Conservation (phyloP, 2,329 filamentous ascomycete species). For the Sclerotinia sclerotiorum region DNA sequence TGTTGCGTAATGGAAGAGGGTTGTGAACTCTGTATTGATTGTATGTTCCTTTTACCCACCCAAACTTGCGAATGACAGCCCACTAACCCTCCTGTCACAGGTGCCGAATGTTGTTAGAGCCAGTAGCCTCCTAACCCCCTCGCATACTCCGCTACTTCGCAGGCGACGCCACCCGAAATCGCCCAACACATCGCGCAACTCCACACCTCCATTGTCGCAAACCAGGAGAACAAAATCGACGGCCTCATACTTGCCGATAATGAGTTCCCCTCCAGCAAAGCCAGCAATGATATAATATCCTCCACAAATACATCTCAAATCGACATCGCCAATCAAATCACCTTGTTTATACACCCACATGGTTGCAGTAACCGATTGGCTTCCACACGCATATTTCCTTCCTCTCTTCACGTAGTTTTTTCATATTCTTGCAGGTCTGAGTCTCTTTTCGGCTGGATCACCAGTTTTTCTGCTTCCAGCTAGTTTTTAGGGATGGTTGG, state of each 20-base stretch:
- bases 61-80: neutral
- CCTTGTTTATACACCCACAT: slow-evolving; percentile 10
- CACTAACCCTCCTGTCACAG: slow-evolving; percentile 2
- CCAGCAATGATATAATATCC: neutral
- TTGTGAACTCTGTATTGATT: slow-evolving; percentile 52
- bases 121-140: neutral
- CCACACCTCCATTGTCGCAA: neutral
- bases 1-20: slow-evolving; percentile 53
- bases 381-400: slow-evolving; percentile 6
- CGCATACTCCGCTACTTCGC: neutral
- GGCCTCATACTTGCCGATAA: slow-evolving; percentile 7
- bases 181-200: neutral
- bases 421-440: slow-evolving; percentile 6
- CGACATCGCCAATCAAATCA: neutral
- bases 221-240: neutral
- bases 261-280: neutral
- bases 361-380: neutral
- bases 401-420: neutral
- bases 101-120: slow-evolving; percentile 21
- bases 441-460: slow-evolving; percentile 16
- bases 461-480: slow-evolving; percentile 11
- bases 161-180: neutral
- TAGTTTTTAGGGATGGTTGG: slow-evolving; percentile 12
- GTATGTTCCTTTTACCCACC: slow-evolving; percentile 34
- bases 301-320: neutral